Conservation (phyloP, 129 eudicot species). For the Flaveria robusta region DNA sequence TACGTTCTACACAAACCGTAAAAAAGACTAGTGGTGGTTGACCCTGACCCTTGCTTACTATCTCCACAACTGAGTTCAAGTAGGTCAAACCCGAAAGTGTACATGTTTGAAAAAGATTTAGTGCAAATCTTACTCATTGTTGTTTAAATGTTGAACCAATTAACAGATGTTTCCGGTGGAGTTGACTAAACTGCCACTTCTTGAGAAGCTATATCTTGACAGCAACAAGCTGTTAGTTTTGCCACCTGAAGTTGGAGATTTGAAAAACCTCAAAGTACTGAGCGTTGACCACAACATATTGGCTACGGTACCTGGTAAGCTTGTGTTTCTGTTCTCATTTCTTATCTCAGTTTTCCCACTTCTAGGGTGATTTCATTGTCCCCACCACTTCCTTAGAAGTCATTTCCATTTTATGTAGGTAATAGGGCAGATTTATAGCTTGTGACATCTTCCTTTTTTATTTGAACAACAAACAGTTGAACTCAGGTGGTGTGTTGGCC, state of each 20-base stretch:
- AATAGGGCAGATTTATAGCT: slow-evolving; percentile 26
- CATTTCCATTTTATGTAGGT: slow-evolving; percentile 32
- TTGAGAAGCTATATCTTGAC: slow-evolving; percentile 88
- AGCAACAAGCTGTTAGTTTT: slow-evolving; percentile 63
- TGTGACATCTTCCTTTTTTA: slow-evolving; percentile 40
- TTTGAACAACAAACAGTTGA: slow-evolving; percentile 66
- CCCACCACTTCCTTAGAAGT: slow-evolving; percentile 18
- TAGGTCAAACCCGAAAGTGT: slow-evolving; percentile 5
- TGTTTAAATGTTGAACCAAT: slow-evolving; percentile 10
- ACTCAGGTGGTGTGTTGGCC: slow-evolving; percentile 75
- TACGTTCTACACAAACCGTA: too few relatives aligned
- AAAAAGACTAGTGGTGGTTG: too few relatives aligned
- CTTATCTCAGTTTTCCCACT: slow-evolving; percentile 8
- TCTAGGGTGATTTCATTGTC: slow-evolving; percentile 23
- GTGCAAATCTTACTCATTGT: slow-evolving; percentile 14
- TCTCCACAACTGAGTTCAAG: not conserved
- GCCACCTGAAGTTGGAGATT: slow-evolving; percentile 82
- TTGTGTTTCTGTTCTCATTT: slow-evolving; percentile 1
- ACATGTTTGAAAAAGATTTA: slow-evolving; percentile 8
- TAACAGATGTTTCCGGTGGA: slow-evolving; percentile 78
- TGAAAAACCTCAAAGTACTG: slow-evolving; percentile 81
- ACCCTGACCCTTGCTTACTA: too few relatives aligned
- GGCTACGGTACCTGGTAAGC: slow-evolving; percentile 82
- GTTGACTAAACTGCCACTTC: slow-evolving; percentile 73
- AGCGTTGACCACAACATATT: slow-evolving; percentile 73